Base-by-base conservation (phyloP, 1,284 basidiomycete species). In the Microbotryum silenes-acaulis region DNA sequence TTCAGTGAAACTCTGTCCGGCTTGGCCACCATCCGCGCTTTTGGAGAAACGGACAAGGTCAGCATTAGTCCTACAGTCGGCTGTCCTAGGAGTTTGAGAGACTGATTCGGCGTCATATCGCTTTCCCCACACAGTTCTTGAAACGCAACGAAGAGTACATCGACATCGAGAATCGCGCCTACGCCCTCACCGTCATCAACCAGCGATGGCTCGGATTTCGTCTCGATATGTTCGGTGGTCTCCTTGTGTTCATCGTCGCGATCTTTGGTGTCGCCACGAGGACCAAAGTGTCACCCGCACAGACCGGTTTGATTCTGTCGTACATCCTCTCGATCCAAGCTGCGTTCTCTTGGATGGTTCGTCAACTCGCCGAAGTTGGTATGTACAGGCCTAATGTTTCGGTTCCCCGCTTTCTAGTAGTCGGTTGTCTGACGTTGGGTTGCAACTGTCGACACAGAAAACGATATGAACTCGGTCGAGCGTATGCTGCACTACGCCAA, bases 381-480 rank as follows among this genome's bases (percentile, higher is more conserved):
- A 27, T 18, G 52, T 52, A 10, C 23, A 42, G 8, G 10, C 46
- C 16, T 16, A 54, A 18, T 18, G n/a, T 56, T 45, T 44, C 18
- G 21, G 37, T 16, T 8, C 21, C 10, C 25, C 48, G 44, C 44
- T 18, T 42, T 42, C 12, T 31, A 10, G 31, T 2, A 23, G 54
- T 64, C 12, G 48, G 62, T 16, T 57, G 37, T 42, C 37, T 42
- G 37, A 42, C 3, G 1, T 42, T 18, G 12, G 37, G 16, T 54
- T 31, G 31, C 37, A 42, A 81, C 81, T 56, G 87, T 88, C 4
- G 88, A 91, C 72, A 85, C 91, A 18, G 89, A 93, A 75, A 92
- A 93, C 74, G 83, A 92, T 75, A 91, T 93, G 87, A 91, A 91
- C 74, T 85, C 86, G 27, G 88, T 91, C 6, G 91, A 94, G 75